Evolutionary conservation across 2,329 filamentous ascomycete species (phyloP), one percentile per base, ranked within the genome.

Genomic region (Alternaria brassicae): DNA sequence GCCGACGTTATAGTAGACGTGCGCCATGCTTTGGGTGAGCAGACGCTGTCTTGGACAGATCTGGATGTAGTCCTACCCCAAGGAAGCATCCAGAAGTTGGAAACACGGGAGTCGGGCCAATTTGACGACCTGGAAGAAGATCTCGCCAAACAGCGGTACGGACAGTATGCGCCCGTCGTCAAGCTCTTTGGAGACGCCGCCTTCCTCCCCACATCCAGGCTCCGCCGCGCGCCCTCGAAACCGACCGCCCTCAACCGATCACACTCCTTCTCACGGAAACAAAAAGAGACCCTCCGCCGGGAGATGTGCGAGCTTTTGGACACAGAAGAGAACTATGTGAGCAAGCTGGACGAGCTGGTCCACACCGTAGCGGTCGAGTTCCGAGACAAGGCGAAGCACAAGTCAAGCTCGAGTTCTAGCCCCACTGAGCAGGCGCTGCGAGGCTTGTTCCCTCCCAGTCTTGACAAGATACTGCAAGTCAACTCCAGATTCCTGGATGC

Each of bases 321-420:
- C 71, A 99, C 95, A 0, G 95, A 99, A 77, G 92, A 95, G 74
- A 89, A 92, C 76, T 99, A 98, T 78, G 92, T 99, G 40, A 85
- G 86, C 69, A 97, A 98, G 77, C 80, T 99, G 56, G 87, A 91
- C 62, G 91, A 95, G 66, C 80, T 99, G 60, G 90, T 97, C 40
- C 88, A 91, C 63, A 87, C 89, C 59, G 88, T 97, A 28, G 92
- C 92, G 25, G 86, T 88, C 54, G 91, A 96, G 62, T 93, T 96
- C 70, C 88, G 91, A 30, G 81, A 89, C 50, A 89, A 88, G 62
- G 89, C 90, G 4, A 87, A 84, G 68, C 81, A 80, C 28, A 85
- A 85, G 68, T 77, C 12, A 74, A 83, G 30, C 82, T 83, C 58
- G 9, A 93, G 90, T 73, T 83, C 86, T 61, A 93, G 89, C 69